Conservation (phyloP, 768 basidiomycete species). For the Collybia nuda region DNA sequence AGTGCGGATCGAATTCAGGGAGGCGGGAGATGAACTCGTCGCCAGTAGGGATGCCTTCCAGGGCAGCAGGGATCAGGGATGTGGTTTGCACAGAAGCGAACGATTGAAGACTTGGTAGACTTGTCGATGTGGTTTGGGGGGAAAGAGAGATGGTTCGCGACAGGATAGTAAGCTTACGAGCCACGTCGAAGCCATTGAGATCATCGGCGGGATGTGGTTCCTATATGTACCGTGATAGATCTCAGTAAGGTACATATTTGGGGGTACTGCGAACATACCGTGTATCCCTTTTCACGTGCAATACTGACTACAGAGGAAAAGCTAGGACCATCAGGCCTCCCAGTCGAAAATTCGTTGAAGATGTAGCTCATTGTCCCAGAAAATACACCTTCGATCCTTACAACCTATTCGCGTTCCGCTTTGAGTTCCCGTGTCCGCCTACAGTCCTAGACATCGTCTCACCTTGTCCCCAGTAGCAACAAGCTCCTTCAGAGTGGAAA, state of each 20-base stretch:
- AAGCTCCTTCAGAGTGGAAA: conserved; percentile 89
- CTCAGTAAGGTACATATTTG: not conserved
- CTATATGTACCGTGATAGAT: conserved; percentile 43
- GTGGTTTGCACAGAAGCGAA: conserved; percentile 79
- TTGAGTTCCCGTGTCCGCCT: not conserved
- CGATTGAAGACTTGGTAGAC: conserved; percentile 64
- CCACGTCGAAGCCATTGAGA: conserved; percentile 95
- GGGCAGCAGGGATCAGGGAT: conserved; percentile 80
- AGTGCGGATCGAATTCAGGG: conserved; percentile 80
- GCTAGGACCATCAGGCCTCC: conserved; percentile 60
- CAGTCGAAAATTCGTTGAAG: conserved; percentile 92
- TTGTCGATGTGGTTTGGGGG: conserved; percentile 24
- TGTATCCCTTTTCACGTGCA: conserved; percentile 93
- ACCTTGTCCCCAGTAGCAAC: conserved; percentile 92
- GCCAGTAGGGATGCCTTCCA: conserved; percentile 67
- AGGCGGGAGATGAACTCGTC: conserved; percentile 82
- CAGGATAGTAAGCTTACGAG: conserved; percentile 94
- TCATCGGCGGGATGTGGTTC: conserved; percentile 98
- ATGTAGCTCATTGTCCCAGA: conserved; percentile 98
- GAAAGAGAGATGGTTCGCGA: conserved; percentile 65
- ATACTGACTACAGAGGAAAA: conserved; percentile 90
- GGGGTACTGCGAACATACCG: conserved; percentile 47
- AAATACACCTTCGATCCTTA: conserved; percentile 96
- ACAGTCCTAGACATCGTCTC: conserved; percentile 9
- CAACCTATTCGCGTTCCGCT: conserved; percentile 42